Base-by-base conservation (phyloP, 2,329 filamentous ascomycete genomes). In the Aspergillus spinulosporus region DNA sequence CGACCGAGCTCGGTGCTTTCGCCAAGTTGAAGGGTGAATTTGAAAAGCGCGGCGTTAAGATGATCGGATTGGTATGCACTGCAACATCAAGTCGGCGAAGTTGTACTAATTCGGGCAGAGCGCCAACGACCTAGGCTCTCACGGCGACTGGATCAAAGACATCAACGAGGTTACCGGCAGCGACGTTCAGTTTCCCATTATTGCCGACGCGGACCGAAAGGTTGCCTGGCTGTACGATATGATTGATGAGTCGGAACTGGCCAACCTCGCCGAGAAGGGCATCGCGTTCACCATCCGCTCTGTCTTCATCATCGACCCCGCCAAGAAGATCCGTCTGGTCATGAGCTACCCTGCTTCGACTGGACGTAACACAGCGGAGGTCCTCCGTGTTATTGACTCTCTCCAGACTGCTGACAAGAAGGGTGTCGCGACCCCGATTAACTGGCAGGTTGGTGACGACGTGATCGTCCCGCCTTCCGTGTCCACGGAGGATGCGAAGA, bases 221-320 rank as follows among this genome's bases (percentile, higher is more conserved):
- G 83, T 92, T 59, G 87, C 89, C 58, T 87, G 84, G 69, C 77
- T 84, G 61, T 92, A 91, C 74, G 88, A 92, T 78, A 92, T 92
- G 89, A 80, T 92, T 68, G 88, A 92, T 78, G 83, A 89, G 78
- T 88, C 91, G 75, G 89, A 92, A 75, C 84, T 86, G 68, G 89
- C 86, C 79, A 92, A 92, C 77, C 87, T 92, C 56, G 88, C 92
- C 74, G 76, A 82, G 69, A 90, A 90, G 83, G 88, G 88, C 59
- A 61, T 68, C 62, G 60, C 92, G 55, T 93, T 96, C 79, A 96
- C 92, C 67, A 96, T 97, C 78, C 90, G 92, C 69, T 91, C 89
- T 66, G 92, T 96, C 72, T 96, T 95, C 83, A 82, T 96, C 78
- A 94, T 96, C 75, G 92, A 96, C 80, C 92, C 92, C 62, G 86